Base-by-base conservation (phyloP, 768 basidiomycete genomes). In the Lactifluus volemus region DNA sequence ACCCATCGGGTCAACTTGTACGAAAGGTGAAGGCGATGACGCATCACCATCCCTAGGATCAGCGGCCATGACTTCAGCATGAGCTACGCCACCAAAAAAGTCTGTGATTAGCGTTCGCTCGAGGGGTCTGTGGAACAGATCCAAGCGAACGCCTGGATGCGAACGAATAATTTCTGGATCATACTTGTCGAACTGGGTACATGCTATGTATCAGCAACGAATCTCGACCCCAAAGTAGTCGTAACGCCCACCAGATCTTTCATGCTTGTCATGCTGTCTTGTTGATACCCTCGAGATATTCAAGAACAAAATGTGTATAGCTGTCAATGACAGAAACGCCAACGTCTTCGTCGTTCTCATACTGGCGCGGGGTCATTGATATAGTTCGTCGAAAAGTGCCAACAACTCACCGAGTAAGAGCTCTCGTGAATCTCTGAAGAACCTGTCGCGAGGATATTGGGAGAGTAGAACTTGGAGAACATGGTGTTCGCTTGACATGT, bases 401-500 rank as follows among this genome's bases (percentile, higher is more conserved):
- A 39, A 34, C 9, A 52, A 49, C 88, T 48, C 58, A 93, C 95
- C 8, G 96, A 97, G 69, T 95, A 98, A 1, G 94, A 97, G 69
- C 86, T 97, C 73, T 98, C 89, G 44, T 81, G 88, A 30, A 95
- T 75, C 53, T 81, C 74, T 9, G 92, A 90, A 0, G 91, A 94
- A 0, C 92, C 95, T 0, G 92, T 93, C 0, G 95, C 92, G 3
- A 96, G 81, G 53, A 98, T 86, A 66, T 95, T 92, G 0, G 93
- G 93, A 1, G 92, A 94, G 72, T 95, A 95, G 66, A 96, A 83
- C 69, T 93, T 89, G 54, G 86, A 84, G 70, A 91, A 98, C 85
- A 99, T 86, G 4, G 91, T 92, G 70, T 92, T 96, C 30, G 96
- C 97, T 73, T 99, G 94, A 70, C 96, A 99, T 0, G 96, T 98